A percentile compares a stretch with the other conserved stretches of the same genome.
These are phyloP conservation scores for Phytophthora cajani DNA, from an alignment of 352 stramenopile species.

Conservation along the genomic window DNA sequence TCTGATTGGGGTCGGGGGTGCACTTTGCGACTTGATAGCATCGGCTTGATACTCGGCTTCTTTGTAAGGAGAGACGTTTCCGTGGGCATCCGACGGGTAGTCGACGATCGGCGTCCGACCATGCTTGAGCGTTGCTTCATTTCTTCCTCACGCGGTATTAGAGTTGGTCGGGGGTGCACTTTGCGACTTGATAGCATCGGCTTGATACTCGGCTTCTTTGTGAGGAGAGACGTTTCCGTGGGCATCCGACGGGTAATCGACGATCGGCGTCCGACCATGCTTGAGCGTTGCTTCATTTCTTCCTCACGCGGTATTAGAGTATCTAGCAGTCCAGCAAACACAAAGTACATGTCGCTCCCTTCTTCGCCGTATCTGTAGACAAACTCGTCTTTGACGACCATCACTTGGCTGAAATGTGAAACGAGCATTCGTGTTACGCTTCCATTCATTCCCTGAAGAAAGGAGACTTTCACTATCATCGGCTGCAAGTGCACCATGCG, in stretches of 20 bases:
- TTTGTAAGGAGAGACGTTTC: conserved; percentile 31
- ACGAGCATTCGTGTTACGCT: conserved; percentile 75
- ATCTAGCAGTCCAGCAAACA: conserved; percentile 68
- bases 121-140: conserved; percentile 11
- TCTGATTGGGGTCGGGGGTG: conserved; percentile 30
- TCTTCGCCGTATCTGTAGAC: conserved; percentile 70
- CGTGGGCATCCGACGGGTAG: not conserved
- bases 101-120: conserved; percentile 4
- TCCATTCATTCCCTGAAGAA: conserved; percentile 61
- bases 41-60: conserved; percentile 23
- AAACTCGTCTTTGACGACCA: conserved; percentile 68
- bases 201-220: conserved; percentile 28
- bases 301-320: conserved; percentile 52
- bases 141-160: conserved; percentile 50
- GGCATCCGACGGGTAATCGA: conserved; percentile 7
- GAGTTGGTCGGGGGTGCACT: conserved; percentile 32
- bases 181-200: conserved; percentile 25
- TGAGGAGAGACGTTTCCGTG: conserved; percentile 26
- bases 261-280: not conserved
- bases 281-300: conserved; percentile 15
- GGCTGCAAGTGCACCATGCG: conserved; percentile 69
- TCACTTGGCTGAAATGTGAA: conserved; percentile 67
- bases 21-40: conserved; percentile 27
- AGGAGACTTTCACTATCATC: conserved; percentile 76
- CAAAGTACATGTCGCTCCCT: conserved; percentile 80